Base-by-base conservation (phyloP, 306 rosid genomes). In the Malus sylvestris region DNA sequence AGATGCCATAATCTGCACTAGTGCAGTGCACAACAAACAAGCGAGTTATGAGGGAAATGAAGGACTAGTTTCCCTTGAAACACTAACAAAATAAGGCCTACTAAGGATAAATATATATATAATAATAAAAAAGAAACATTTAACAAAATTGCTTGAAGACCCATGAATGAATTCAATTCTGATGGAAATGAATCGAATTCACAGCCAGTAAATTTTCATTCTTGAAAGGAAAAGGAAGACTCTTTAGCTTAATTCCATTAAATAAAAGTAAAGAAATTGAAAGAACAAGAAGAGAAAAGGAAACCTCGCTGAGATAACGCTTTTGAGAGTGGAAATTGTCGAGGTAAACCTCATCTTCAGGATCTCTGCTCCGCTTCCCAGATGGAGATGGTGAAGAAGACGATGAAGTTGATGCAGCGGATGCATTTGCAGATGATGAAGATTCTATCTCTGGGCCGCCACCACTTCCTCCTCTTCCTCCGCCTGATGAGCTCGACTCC, bases 241-340 rank as follows among this genome's bases (percentile, higher is more conserved):
- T 30, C 40, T 15, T 29, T 63, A 11, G 57, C 33, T 3, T 0
- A 4, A 61, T 61, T 30, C 68, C 38, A 63, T 18, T 25, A 16
- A 64, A 64, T 3, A 61, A 32, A 64, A 16, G 58, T 12, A 51
- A 20, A 38, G 53, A 30, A 61, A 38, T 70, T 79, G 2, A 4
- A 53, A 32, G n/a, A 70, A 16, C 70, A 1, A 2, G 8, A 84
- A 55, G 18, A n/a, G 68, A 58, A 67, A 38, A 29, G 46, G 75
- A 38, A 45, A 95, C 97, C 99, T 95, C 99, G 81, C 96, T 95
- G 57, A 95, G 97, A 79, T 95, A 95, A 81, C 99, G 99, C 77
- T 95, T 95, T 72, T 95, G 99, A 66, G 99, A 92, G 76, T 89
- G 97, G 81, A 90, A 90, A 84, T 95, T 95, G 80, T 95, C 99